phyloP scores from a whole-genome alignment of 768 basidiomycete genomes.

The Daedaleopsis nitida region DNA sequence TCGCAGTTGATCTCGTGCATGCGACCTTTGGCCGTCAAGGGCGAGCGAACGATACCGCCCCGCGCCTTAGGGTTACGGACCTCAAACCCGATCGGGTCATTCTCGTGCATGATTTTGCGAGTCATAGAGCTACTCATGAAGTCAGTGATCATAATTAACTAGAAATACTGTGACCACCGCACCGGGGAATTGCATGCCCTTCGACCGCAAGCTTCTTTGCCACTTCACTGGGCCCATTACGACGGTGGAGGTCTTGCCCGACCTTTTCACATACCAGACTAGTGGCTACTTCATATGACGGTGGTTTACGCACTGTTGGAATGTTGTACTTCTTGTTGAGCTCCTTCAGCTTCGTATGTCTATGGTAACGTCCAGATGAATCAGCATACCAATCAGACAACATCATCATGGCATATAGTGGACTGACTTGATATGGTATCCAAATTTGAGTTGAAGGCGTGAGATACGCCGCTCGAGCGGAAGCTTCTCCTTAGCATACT shows the following conservation, averaged over 20 bases:
- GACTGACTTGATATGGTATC: not conserved
- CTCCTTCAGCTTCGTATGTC: not conserved
- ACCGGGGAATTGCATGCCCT: not conserved
- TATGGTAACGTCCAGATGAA: not conserved
- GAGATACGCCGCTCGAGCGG: not conserved
- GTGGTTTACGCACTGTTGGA: not conserved
- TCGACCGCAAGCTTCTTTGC: not conserved
- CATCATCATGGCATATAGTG: not conserved
- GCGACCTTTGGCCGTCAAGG: slow-evolving; percentile 15
- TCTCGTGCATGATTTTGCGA: not conserved
- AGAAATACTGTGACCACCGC: not conserved
- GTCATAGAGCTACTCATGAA: not conserved
- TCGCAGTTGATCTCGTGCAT: slow-evolving; percentile 29
- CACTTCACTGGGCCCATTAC: not conserved
- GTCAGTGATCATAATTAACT: not conserved
- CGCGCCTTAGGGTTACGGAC: not conserved
- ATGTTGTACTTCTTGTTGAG: slow-evolving; percentile 8
- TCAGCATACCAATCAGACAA: not conserved
- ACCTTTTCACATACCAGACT: not conserved
- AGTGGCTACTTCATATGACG: not conserved
- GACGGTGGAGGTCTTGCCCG: not conserved
- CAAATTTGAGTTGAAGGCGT: not conserved
- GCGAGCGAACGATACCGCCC: not conserved
- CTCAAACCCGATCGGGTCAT: not conserved
- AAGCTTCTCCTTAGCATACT: slow-evolving; percentile 1